Evolutionary conservation across 2,329 filamentous ascomycete genomes (phyloP), one percentile per base, ranked within the genome.

Genomic region (Fusarium sp.): DNA sequence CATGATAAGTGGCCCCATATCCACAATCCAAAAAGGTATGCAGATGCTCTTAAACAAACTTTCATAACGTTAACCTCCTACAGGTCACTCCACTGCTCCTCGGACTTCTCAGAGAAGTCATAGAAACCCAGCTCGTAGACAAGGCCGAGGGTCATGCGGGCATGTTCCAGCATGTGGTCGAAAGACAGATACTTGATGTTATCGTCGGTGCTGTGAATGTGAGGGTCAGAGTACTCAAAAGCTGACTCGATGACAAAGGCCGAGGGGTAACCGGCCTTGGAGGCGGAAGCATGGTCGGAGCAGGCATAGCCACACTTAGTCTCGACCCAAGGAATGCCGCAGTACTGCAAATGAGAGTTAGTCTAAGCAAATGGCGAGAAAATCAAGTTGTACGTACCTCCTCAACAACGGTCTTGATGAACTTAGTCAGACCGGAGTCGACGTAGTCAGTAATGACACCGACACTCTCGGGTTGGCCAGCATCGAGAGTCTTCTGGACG

Each of bases 391-490:
- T 21, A 66, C 70, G 24, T 62, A 78, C 76, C 73, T 77, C 88
- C 30, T 88, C 90, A 68, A 97, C 91, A 62, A 97, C 87, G 73
- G 90, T 86, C 85, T 97, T 97, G 83, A 97, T 95, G 78, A 97
- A 98, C 9, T 86, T 84, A 7, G 95, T 98, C 70, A 98, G 83
- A 53, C 86, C 89, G 4, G 89, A 82, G 76, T 97, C 91, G 43
- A 98, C 95, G 73, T 86, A 97, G 79, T 98, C 95, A 6, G 92
- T 94, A 74, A 98, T 97, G 50, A 98, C 92, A 42, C 95, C 95
- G 4, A 98, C 92, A 44, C 89, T 91, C 83, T 97, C 95, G 7
- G 89, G 86, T 78, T 92, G 85, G 60, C 94, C 94, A 4, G 92
- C 90, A 68, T 96, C 91, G 20, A 96, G 81, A 1, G 94, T 97